Evolutionary conservation across 495 filamentous ascomycete genomes (phyloP).

Genomic region (Terfezia boudieri): DNA sequence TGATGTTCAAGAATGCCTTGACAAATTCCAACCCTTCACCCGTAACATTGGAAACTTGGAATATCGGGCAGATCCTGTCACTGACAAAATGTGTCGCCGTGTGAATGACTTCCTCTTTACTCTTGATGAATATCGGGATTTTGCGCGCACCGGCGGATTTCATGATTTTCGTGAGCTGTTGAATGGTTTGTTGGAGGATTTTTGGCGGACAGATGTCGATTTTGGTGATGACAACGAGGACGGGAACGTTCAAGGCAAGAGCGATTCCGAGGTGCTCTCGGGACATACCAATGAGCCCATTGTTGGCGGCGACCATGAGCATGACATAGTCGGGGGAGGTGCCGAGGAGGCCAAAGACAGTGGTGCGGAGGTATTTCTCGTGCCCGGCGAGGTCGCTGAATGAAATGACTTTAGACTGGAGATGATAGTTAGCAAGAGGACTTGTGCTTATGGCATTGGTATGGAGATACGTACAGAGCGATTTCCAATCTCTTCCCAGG

Average conservation of each 20-base stretch:
- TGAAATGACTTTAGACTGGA: constrained; percentile 56
- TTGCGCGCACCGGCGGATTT: constrained; percentile 86
- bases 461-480: constrained; percentile 34
- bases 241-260: constrained; percentile 80
- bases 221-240: constrained; percentile 96
- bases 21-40: constrained; percentile 61
- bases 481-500: constrained; percentile 96
- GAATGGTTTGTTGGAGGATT: constrained; percentile 80
- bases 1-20: constrained; percentile 79
- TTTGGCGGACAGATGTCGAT: constrained; percentile 97
- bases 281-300: constrained; percentile 92
- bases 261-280: constrained; percentile 96
- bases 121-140: constrained; percentile 94
- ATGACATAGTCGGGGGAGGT: constrained; percentile 95
- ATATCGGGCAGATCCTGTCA: constrained; percentile 87
- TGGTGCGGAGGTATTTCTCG: constrained; percentile 85
- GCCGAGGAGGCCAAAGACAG: constrained; percentile 83
- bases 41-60: constrained; percentile 95
- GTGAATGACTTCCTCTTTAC: constrained; percentile 72
- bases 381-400: constrained; percentile 94
- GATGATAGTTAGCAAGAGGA: constrained; percentile 16
- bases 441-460: not conserved
- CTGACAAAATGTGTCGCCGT: constrained; percentile 92
- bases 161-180: constrained; percentile 74
- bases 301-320: constrained; percentile 96